These are phyloP conservation scores for Scheffersomyces segobiensis DNA, from an alignment of 1,139 yeast species.

Conservation along the genomic window DNA sequence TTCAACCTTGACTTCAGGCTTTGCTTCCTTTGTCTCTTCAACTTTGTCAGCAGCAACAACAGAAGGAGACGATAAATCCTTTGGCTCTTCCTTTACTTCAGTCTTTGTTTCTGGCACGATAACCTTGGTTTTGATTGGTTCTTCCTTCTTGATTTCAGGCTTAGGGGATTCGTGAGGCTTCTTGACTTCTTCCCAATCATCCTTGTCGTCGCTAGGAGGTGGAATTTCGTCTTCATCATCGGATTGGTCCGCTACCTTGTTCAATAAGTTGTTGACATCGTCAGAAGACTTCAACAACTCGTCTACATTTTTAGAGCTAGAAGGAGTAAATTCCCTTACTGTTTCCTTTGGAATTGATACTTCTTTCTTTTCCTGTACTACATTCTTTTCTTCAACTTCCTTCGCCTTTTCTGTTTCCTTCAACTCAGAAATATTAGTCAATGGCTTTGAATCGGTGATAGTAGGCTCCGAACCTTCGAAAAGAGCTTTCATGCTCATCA, in stretches of 20 bases:
- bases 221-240: slow-evolving; percentile 41
- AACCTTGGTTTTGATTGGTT: not conserved
- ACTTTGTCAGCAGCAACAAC: slow-evolving; percentile 2
- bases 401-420: slow-evolving; percentile 22
- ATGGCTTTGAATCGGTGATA: slow-evolving; percentile 36
- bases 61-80: not conserved
- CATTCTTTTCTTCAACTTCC: slow-evolving; percentile 22
- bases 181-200: slow-evolving; percentile 45
- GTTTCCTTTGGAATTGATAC: slow-evolving; percentile 7
- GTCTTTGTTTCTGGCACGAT: slow-evolving; percentile 13
- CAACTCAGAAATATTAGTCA: slow-evolving; percentile 24
- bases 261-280: slow-evolving; percentile 38
- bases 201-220: slow-evolving; percentile 21
- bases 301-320: slow-evolving; percentile 30
- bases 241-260: slow-evolving; percentile 40
- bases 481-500: slow-evolving; percentile 71
- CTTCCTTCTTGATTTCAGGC: slow-evolving; percentile 6
- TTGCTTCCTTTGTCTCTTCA: slow-evolving; percentile 11
- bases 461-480: slow-evolving; percentile 71
- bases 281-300: slow-evolving; percentile 41
- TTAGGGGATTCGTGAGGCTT: slow-evolving; percentile 19
- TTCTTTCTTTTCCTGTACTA: slow-evolving; percentile 14
- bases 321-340: slow-evolving; percentile 11
- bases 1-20: slow-evolving; percentile 11
- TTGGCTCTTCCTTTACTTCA: slow-evolving; percentile 17